These are phyloP conservation scores for Odontarrhena argentea DNA, from an alignment of 345 rosid species.

Conservation along the genomic window DNA sequence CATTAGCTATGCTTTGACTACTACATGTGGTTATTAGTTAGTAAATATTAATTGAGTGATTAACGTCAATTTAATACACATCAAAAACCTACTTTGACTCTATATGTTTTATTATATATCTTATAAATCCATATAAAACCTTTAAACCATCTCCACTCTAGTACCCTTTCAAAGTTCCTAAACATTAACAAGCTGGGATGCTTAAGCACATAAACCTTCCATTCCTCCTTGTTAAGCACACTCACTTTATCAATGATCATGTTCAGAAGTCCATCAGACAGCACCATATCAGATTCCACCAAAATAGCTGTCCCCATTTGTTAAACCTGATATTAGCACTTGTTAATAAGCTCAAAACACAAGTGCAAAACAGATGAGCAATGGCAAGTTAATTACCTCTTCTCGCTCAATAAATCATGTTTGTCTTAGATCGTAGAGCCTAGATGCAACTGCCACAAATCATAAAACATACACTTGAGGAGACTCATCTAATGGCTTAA, in stretches of 20 bases:
- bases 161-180: too few relatives aligned
- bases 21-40: too few relatives aligned
- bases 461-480: slow-evolving; percentile 53
- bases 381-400: slow-evolving; percentile 48
- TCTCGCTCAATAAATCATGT: slow-evolving; percentile 81
- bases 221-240: slow-evolving; percentile 57
- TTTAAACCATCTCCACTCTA: too few relatives aligned
- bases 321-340: slow-evolving; percentile 58
- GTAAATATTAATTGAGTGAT: too few relatives aligned
- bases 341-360: slow-evolving; percentile 4
- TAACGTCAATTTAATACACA: too few relatives aligned
- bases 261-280: slow-evolving; percentile 64
- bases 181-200: slow-evolving; percentile 53
- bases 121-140: too few relatives aligned
- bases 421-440: slow-evolving; percentile 83
- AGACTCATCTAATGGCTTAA: neutral
- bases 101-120: too few relatives aligned
- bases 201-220: slow-evolving; percentile 59
- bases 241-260: slow-evolving; percentile 70
- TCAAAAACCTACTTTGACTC: too few relatives aligned
- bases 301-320: slow-evolving; percentile 78
- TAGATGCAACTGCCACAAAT: slow-evolving; percentile 28
- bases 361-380: neutral
- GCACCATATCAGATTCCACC: slow-evolving; percentile 59
- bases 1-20: too few relatives aligned